phyloP scores from a whole-genome alignment of 176 grass and related monocot genomes.

The Lolium perenne region DNA sequence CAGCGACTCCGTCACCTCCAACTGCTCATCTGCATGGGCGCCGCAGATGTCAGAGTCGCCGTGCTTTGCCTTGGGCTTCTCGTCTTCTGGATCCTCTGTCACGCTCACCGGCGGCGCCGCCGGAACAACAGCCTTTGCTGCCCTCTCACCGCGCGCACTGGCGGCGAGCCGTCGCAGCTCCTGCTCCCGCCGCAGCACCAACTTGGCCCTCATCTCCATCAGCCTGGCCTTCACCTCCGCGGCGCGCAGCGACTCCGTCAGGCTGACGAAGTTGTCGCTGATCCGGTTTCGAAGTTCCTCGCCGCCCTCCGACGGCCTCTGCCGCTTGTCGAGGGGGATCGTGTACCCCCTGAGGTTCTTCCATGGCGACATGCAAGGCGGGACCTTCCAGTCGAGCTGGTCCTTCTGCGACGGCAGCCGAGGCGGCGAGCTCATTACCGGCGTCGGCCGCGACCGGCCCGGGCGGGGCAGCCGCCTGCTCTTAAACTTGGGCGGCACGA shows the following conservation, averaged over 20 bases:
- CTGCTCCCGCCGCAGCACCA: conserved; percentile 32
- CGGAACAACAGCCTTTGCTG: background rate
- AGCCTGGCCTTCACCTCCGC: conserved; percentile 54
- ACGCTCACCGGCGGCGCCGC: background rate
- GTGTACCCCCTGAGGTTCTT: conserved; percentile 57
- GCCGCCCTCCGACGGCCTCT: conserved; percentile 37
- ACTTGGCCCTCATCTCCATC: conserved; percentile 23
- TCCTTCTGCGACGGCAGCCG: conserved; percentile 31
- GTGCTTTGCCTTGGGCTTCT: conserved; percentile 33
- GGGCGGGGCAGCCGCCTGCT: conserved; percentile 29
- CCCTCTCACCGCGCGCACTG: conserved; percentile 22
- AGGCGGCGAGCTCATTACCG: conserved; percentile 50
- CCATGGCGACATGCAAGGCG: conserved; percentile 48
- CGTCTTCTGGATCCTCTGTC: background rate
- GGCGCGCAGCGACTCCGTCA: conserved; percentile 45
- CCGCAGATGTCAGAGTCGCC: conserved; percentile 36
- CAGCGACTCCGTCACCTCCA: conserved; percentile 36
- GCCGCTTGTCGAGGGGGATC: conserved; percentile 57
- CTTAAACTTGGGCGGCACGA: conserved; percentile 48
- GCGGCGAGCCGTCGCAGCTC: conserved; percentile 38
- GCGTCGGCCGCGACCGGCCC: conserved; percentile 28
- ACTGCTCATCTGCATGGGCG: conserved; percentile 13
- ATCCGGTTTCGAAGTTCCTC: conserved; percentile 22
- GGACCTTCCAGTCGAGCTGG: conserved; percentile 47
- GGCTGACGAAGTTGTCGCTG: conserved; percentile 41